Percentiles rank a stretch among this genome's conserved stretches.
Evolutionary conservation across 768 basidiomycete genomes (phyloP).

Genomic region (Trametes villosa): DNA sequence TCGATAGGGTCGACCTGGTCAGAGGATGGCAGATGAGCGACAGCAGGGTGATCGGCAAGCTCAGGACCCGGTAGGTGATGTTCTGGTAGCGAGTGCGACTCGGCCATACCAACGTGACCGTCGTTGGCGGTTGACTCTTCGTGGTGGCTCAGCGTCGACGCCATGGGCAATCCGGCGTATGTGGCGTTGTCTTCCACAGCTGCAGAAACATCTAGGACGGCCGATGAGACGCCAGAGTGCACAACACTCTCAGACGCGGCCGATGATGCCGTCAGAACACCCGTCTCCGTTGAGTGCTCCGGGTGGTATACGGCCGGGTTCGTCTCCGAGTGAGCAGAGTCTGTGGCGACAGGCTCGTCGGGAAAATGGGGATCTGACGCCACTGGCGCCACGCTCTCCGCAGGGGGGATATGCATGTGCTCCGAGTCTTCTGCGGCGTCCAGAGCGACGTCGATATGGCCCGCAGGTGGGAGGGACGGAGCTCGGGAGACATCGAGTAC

Average conservation of each 20-base stretch:
- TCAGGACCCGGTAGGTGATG: neutral
- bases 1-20: neutral
- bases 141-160: neutral
- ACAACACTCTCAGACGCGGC: too few species aligned
- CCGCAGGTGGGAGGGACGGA: slow-evolving; percentile 30
- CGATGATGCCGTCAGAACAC: too few species aligned
- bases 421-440: slow-evolving; percentile 37
- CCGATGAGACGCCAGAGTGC: neutral
- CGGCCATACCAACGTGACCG: neutral
- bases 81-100: neutral
- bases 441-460: slow-evolving; percentile 56
- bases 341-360: neutral
- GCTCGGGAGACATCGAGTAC: slow-evolving; percentile 48
- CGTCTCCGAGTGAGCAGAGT: neutral
- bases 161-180: neutral
- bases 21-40: neutral
- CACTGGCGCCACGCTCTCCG: neutral
- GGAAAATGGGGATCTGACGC: neutral
- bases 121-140: neutral
- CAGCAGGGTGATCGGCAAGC: neutral
- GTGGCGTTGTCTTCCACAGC: neutral
- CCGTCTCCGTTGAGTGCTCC: too few species aligned
- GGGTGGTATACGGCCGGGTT: too few species aligned
- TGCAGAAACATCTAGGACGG: neutral
- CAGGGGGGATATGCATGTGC: slow-evolving; percentile 3